Evolutionary conservation across 371 early-diverging fungal species (phyloP), one percentile per base, ranked within the genome.

Genomic region (Funneliformis caledonium): DNA sequence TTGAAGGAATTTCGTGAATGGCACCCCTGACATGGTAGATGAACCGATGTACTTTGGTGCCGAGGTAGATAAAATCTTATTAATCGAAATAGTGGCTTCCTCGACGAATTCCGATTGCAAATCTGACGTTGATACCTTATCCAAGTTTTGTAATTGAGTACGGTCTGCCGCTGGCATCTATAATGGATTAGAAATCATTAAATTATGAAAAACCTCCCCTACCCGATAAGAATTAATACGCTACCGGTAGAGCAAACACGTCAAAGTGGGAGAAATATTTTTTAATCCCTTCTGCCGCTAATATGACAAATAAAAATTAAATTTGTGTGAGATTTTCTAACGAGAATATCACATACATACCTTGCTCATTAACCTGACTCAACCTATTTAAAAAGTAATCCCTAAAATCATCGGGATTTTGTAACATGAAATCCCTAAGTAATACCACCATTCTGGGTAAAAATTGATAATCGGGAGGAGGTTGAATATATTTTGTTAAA

Each of bases 21-120:
- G 16, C 12, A 52, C 3, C 8, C 78, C 78, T 52, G 50, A 19
- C 78, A 78, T 78, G 9, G 33, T 33, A 4, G 52, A 69, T 3
- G 48, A 22, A 2, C 69, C 78, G 19, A 78, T 78, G 68, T 78
- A 78, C 31, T 78, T 78, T 52, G 78, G 78, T 43, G 26, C 1
- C 14, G 68, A 69, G 7, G 16, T 78, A 4, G 37, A 19, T 16
- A 50, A 33, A 50, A 78, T 68, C n/a, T n/a, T 14, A 11, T 45
- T 52, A 37, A 78, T 56, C 4, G 78, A 10, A 22, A 6, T 9
- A 12, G 19, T n/a, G 7, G 56, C 33, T 12, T 68, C 69, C 4
- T 7, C 12, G 14, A 68, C 22, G 33, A 78, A 78, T 42, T 47
- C 42, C 9, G 42, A 19, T 48, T 78, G 26, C 16, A 78, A 69